Conservation (phyloP, 257 asterid genomes). For the Capsicum chinense region DNA sequence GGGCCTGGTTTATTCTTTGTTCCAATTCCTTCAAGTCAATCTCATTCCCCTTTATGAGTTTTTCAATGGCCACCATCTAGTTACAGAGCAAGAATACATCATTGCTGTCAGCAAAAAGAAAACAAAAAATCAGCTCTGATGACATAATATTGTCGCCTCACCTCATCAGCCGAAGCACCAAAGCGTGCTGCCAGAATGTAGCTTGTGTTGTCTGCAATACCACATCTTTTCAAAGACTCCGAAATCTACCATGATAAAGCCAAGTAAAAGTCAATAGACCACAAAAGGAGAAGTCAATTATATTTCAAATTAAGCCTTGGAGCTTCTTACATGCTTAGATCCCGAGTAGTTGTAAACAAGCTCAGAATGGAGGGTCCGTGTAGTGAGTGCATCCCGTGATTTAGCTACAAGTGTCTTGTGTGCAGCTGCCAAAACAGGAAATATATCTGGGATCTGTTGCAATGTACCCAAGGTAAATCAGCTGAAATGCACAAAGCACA, state of each 20-base stretch:
- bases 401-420: conserved; percentile 71
- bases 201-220: conserved; percentile 80
- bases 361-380: conserved; percentile 92
- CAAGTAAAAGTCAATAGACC: conserved; percentile 4
- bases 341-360: conserved; percentile 93
- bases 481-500: conserved; percentile 1
- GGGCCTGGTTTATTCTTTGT: conserved; percentile 67
- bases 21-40: conserved; percentile 75
- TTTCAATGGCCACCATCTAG: conserved; percentile 59
- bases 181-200: conserved; percentile 86
- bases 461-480: conserved; percentile 20
- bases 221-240: conserved; percentile 86
- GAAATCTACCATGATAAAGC: conserved; percentile 58
- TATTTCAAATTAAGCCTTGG: neutral
- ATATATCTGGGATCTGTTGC: conserved; percentile 78
- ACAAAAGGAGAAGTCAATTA: conserved; percentile 19
- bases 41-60: conserved; percentile 71
- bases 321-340: conserved; percentile 75
- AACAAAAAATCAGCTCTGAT: neutral
- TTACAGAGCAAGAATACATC: conserved; percentile 14
- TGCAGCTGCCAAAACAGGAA: conserved; percentile 93
- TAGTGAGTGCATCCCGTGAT: conserved; percentile 69
- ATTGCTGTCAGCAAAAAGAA: neutral
- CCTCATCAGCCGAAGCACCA: conserved; percentile 80
- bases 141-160: conserved; percentile 34